phyloP scores from a whole-genome alignment of 371 early-diverging fungal genomes.

The Lichtheimia ramosa region DNA sequence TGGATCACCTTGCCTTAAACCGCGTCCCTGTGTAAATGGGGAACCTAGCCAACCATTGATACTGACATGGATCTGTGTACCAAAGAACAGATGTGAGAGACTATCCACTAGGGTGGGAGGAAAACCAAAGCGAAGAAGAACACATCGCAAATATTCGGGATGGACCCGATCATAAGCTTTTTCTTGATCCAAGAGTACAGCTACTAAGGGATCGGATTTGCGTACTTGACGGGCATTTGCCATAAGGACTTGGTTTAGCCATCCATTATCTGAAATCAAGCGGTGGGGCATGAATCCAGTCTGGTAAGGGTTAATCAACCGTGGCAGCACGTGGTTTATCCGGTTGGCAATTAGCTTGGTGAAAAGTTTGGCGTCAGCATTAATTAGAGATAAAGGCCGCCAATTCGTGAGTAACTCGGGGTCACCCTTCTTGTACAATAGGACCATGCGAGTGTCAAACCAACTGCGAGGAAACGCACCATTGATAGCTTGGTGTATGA shows the following conservation, averaged over 20 bases:
- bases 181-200: neutral
- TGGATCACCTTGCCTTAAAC: conserved; percentile 24
- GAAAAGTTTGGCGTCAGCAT: conserved; percentile 13
- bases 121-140: neutral
- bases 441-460: conserved; percentile 6
- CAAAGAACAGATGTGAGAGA: conserved; percentile 4
- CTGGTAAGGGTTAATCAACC: conserved; percentile 12
- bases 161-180: conserved; percentile 4
- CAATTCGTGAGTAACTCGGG: conserved; percentile 16
- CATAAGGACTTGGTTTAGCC: conserved; percentile 5
- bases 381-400: conserved; percentile 22
- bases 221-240: neutral
- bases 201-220: neutral
- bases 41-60: conserved; percentile 16
- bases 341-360: conserved; percentile 14
- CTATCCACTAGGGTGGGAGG: neutral
- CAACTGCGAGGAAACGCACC: neutral
- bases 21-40: conserved; percentile 9
- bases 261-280: conserved; percentile 17
- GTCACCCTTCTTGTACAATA: conserved; percentile 34
- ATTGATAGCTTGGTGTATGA: neutral
- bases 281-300: conserved; percentile 19
- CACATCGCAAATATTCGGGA: neutral
- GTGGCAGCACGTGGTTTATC: neutral
- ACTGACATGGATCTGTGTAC: conserved; percentile 3